Evolutionary conservation across 2,329 filamentous ascomycete species (phyloP), one percentile per base, ranked within the genome.

Genomic region (Ophiosphaerella herpotricha): DNA sequence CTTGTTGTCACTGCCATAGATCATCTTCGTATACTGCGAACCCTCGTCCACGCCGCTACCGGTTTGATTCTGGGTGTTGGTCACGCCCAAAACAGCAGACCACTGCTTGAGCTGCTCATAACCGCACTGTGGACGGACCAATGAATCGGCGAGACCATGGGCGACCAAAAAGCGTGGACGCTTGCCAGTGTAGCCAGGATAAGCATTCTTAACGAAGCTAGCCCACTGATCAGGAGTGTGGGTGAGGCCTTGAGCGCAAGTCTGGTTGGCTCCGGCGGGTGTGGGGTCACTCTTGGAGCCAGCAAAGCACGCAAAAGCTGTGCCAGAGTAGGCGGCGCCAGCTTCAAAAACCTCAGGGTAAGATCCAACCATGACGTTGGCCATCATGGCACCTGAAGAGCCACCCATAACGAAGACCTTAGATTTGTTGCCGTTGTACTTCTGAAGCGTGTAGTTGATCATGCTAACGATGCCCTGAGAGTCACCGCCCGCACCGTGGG

Each of bases 391-490:
- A 16, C 67, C 67, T 0, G 63, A 68, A 29, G 54, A 58, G 14
- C 49, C 52, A 21, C 68, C 68, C 4, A 55, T 63, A 33, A 63
- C 60, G 41, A 57, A 71, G n/a, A 86, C 79, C 46, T 75, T 76
- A 52, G 63, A 66, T 31, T 75, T 57, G 61, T 86, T 80, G 43
- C 73, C 82, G 0, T 71, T 70, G 69, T 85, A 84, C 58, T 76
- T 77, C 6, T 61, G 44, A 13, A 85, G 63, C 1, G 80, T 74
- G 60, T 82, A 85, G 29, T 72, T 74, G 38, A 85, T 79, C 82
- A 86, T 86, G 66, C 79, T 82, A 35, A 78, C 77, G 45, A 87
- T 80, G 2, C 77, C 75, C 41, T 78, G 76, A 51, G 76, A 80
- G 66, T 86, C 81, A 4, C 82, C 82, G 34, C 81, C 81, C 5